A percentile compares a stretch with the other conserved stretches of the same genome.
Evolutionary conservation across 306 rosid genomes (phyloP).

Genomic region (Prunus mongolica): DNA sequence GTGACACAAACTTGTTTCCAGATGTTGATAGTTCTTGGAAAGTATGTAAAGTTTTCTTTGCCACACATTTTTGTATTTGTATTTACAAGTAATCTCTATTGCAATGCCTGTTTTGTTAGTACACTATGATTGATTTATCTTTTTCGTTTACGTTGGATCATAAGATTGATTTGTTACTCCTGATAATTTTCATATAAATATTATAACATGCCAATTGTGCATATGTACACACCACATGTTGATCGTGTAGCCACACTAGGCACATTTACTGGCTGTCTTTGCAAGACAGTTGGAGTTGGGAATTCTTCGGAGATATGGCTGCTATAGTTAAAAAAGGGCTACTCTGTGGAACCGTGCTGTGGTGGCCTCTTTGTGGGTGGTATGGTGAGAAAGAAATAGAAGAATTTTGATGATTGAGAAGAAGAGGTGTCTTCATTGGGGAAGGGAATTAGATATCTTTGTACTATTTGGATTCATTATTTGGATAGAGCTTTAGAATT

Average conservation of each 20-base stretch:
- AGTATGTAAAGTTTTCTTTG: constrained; percentile 46
- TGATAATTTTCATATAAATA: not conserved
- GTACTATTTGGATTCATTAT: not conserved
- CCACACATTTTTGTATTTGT: not conserved
- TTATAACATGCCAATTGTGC: not conserved
- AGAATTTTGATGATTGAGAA: not conserved
- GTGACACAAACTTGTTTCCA: constrained; percentile 68
- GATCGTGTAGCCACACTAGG: not conserved
- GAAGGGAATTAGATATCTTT: not conserved
- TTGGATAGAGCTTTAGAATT: not conserved
- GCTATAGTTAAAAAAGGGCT: not conserved
- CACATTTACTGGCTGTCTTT: not conserved
- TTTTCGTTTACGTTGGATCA: not conserved
- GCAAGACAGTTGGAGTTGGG: not conserved
- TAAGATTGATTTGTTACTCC: not conserved
- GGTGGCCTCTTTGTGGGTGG: not conserved
- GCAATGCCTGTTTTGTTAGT: not conserved
- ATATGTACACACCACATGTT: not conserved
- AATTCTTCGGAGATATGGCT: not conserved
- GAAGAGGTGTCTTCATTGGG: not conserved
- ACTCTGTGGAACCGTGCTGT: not conserved
- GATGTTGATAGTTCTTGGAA: constrained; percentile 87
- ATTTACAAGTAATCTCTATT: not conserved
- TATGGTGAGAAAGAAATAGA: not conserved
- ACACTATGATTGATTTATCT: not conserved